Base-by-base conservation (phyloP, 1,284 basidiomycete species). In the Tilletia horrida region DNA sequence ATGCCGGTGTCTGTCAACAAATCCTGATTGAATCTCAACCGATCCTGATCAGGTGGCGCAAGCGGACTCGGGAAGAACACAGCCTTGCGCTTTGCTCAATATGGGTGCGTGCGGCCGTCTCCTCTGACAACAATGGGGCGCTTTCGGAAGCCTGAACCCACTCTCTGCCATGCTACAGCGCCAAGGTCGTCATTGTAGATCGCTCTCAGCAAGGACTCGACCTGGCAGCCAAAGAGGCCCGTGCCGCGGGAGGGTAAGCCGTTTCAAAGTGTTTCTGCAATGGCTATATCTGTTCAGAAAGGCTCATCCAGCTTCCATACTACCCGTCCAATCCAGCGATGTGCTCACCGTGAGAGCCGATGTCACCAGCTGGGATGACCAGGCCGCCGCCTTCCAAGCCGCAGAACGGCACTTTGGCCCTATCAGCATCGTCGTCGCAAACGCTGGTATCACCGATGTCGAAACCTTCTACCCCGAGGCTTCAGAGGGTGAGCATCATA, bases 171-270 rank as follows among this genome's bases (percentile, higher is more conserved):
- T 9, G 64, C 64, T 48, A 66, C 67, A 87, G 87, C 0, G 86
- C 87, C 3, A 87, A 86, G 69, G 77, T 88, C 2, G 85, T 88
- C 43, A 85, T 88, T 70, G 86, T 85, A 29, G 87, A 88, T 72
- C 68, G 85, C 59, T 84, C 87, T 68, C 67, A 81, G 14, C 75
- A 74, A 11, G 83, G 83, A 2, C 85, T 84, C 2, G 74, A 84
- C 67, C 80, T 82, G 43, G 83, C 84, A 4, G 85, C 84, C 0
- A 67, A 77, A 7, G 83, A 85, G 52, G 85, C 87, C 65, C 78
- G 79, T 50, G 74, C 76, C 47, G 74, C 74, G 3, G 85, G 86
- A 75, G 85, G 87, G 86, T 87, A 70, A 67, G 84, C 76, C 18
- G 23, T n/a, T 35, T 43, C 25, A 11, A 11, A 16, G 16, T 63